phyloP scores from a whole-genome alignment of 129 eudicot genomes.

The Tagetes erecta region DNA sequence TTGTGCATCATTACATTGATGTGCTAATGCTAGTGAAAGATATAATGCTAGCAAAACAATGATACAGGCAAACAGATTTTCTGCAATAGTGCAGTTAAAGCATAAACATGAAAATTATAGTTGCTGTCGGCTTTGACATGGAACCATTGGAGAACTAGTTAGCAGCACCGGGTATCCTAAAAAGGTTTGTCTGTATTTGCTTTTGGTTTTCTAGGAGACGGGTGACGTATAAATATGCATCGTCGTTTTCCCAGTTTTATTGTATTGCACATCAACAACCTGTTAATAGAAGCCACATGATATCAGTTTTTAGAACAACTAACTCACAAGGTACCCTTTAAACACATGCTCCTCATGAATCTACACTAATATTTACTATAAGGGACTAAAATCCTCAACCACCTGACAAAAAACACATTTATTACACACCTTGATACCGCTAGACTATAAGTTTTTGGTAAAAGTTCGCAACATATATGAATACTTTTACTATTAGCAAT shows the following conservation, averaged over 20 bases:
- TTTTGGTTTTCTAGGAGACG: constrained; percentile 6
- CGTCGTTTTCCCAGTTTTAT: background rate
- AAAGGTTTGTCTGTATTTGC: constrained; percentile 56
- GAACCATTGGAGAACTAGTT: constrained; percentile 85
- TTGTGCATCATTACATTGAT: too few relatives aligned
- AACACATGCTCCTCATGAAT: too few relatives aligned
- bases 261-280: too few relatives aligned
- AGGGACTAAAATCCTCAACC: too few relatives aligned
- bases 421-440: too few relatives aligned
- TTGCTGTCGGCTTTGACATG: constrained; percentile 93
- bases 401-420: too few relatives aligned
- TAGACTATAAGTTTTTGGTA: too few relatives aligned
- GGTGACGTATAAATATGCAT: background rate
- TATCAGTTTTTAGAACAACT: background rate
- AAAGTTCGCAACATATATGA: too few relatives aligned
- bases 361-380: too few relatives aligned
- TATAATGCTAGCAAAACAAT: constrained; percentile 46
- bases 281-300: background rate
- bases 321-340: too few relatives aligned
- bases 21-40: constrained; percentile 25
- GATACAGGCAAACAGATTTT: constrained; percentile 70
- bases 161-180: constrained; percentile 69
- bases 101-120: constrained; percentile 57
- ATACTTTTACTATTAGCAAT: too few relatives aligned
- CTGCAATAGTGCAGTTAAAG: constrained; percentile 74